Base-by-base conservation (phyloP, 768 basidiomycete species). In the Tulasnella sp. region DNA sequence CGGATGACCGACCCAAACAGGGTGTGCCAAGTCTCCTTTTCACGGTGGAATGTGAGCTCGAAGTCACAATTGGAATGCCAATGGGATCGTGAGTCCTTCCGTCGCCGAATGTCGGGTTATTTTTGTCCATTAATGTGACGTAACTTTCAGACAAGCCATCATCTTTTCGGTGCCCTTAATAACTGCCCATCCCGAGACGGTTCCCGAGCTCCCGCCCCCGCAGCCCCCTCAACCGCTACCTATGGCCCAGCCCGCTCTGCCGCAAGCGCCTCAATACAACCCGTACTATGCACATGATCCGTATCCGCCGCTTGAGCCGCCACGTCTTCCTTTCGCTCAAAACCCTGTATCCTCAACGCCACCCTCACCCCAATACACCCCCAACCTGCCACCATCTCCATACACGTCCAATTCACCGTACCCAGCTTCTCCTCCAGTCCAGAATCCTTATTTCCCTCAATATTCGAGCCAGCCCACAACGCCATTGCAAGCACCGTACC, bases 1-100 rank as follows among this genome's bases (percentile, higher is more conserved):
- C 86, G 74, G 82, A 83, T 25, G 34, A 36, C 34, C 58, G 40
- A 42, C 49, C 45, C 2, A 82, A 77, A 76, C 80, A 78, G 79
- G 76, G 17, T 9, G 58, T 36, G 58, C 81, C 80, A 68, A 82
- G 81, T 79, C 64, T 71, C 64, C 71, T 94, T 14, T 94, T 94
- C 76, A 90, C 91, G 80, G 87, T 94, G 37, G 84, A 86, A 64
- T 91, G 91, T 78, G 82, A 86, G 17, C 84, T 93, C n/a, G 84
- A 83, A 34, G 83, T 93, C 72, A 90, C 85, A 80, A 85, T 94
- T 71, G 84, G 84, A n/a, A 90, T 92, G 89, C 90, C 89, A n/a
- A 83, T 90, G 54, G 91, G 89, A 81, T 90, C 87, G 92, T 93
- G 79, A 71, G 86, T 82, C 11, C 3, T 45, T 36, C n/a, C n/a